A percentile compares a stretch with the other conserved stretches of the same genome.
Evolutionary conservation across 768 basidiomycete species (phyloP).

Genomic region (Solioccasus polychromus): DNA sequence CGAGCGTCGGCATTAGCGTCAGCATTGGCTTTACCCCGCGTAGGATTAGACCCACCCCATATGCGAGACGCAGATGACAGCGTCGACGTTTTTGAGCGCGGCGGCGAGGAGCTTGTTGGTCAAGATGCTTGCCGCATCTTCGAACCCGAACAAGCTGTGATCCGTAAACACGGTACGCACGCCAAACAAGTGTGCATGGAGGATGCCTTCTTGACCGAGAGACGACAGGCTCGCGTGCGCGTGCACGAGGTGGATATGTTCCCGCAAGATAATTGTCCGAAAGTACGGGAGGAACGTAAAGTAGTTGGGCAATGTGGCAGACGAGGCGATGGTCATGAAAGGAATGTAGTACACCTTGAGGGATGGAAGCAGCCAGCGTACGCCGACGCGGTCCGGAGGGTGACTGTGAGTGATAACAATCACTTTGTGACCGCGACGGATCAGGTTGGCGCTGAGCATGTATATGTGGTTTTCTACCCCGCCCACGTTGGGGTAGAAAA

Average conservation of each 20-base stretch:
- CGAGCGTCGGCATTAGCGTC: neutral
- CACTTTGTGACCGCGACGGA: constrained; percentile 85
- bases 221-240: constrained; percentile 90
- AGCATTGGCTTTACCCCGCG: neutral
- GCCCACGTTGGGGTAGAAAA: constrained; percentile 91
- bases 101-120: constrained; percentile 94
- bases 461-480: constrained; percentile 98
- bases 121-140: constrained; percentile 93
- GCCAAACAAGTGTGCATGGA: constrained; percentile 85
- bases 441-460: constrained; percentile 81
- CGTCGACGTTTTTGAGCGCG: constrained; percentile 87
- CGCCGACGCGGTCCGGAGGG: constrained; percentile 77
- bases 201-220: constrained; percentile 87
- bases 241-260: constrained; percentile 84
- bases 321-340: constrained; percentile 82
- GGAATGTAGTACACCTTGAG: constrained; percentile 96
- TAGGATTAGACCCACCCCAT: constrained; percentile 64
- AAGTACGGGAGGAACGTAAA: constrained; percentile 91
- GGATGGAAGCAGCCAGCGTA: constrained; percentile 83
- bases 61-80: constrained; percentile 93
- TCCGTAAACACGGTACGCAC: constrained; percentile 94
- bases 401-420: constrained; percentile 95
- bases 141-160: constrained; percentile 95
- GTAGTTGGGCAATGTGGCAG: constrained; percentile 93
- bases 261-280: constrained; percentile 82